phyloP scores from a whole-genome alignment of 2,329 filamentous ascomycete species.

The Alternaria sp. region DNA sequence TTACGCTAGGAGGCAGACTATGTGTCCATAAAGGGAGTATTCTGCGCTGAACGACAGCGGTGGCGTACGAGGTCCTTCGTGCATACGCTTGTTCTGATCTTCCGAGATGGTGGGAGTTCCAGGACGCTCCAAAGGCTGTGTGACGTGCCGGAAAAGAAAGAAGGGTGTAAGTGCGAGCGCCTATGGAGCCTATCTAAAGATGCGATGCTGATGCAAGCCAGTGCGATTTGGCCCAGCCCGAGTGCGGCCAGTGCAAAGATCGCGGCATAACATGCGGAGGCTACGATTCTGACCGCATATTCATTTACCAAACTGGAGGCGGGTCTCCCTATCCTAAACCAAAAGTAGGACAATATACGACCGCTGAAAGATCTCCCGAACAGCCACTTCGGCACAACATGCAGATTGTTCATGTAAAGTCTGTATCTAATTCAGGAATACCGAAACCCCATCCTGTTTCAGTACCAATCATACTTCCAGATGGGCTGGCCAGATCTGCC shows the following conservation, averaged over 20 bases:
- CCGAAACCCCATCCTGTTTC: background rate
- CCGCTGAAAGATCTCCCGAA: constrained; percentile 6
- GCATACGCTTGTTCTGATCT: background rate
- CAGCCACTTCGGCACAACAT: constrained; percentile 10
- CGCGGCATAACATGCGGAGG: constrained; percentile 68
- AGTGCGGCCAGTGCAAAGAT: constrained; percentile 67
- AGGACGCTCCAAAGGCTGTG: constrained; percentile 47
- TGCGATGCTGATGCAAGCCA: constrained; percentile 35
- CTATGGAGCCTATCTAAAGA: background rate
- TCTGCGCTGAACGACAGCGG: constrained; percentile 25
- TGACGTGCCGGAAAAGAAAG: constrained; percentile 54
- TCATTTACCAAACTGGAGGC: constrained; percentile 56
- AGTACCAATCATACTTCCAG: constrained; percentile 20
- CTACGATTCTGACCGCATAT: constrained; percentile 69
- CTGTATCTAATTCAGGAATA: background rate
- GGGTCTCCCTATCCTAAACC: background rate
- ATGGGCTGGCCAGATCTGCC: constrained; percentile 32
- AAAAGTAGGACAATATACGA: constrained; percentile 5
- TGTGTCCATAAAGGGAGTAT: constrained; percentile 28
- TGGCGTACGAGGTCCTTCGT: background rate
- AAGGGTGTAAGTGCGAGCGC: constrained; percentile 61
- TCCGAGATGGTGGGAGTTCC: constrained; percentile 37
- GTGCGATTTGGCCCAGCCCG: constrained; percentile 70
- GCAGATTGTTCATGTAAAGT: constrained; percentile 10
- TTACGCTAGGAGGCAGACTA: constrained; percentile 8